Evolutionary conservation across 2,329 filamentous ascomycete genomes (phyloP).

Genomic region (Onygenales sp.): DNA sequence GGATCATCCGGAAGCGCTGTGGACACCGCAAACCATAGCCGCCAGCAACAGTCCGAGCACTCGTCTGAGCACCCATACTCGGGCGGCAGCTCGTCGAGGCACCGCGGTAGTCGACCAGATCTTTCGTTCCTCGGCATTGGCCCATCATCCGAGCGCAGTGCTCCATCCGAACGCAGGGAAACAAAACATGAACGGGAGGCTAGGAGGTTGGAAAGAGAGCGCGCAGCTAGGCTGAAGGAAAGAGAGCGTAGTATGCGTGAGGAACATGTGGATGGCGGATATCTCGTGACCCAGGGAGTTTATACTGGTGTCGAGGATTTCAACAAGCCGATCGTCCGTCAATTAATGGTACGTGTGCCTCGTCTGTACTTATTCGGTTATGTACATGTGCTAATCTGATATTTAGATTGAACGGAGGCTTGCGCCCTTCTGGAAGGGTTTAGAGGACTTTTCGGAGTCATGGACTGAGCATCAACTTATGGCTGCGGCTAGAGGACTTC

Average conservation of each 20-base stretch:
- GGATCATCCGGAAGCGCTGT: conserved; percentile 1
- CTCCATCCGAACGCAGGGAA: conserved; percentile 60
- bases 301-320: conserved; percentile 93
- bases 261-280: conserved; percentile 90
- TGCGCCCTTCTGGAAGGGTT: conserved; percentile 89
- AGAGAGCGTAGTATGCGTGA: conserved; percentile 83
- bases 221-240: conserved; percentile 65
- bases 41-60: conserved; percentile 1
- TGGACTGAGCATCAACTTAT: conserved; percentile 97
- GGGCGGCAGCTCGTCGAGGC: conserved; percentile 14
- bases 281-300: conserved; percentile 83
- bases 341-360: conserved; percentile 64
- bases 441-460: conserved; percentile 76
- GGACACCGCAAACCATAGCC: not conserved
- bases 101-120: conserved; percentile 47
- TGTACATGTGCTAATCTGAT: conserved; percentile 10
- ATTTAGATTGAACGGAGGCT: conserved; percentile 81
- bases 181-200: conserved; percentile 88
- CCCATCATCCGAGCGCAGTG: conserved; percentile 38
- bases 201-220: conserved; percentile 72
- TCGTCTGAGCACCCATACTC: not conserved
- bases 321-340: conserved; percentile 76
- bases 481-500: conserved; percentile 73
- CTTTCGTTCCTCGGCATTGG: conserved; percentile 51
- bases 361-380: not conserved